Conservation (phyloP, 805 yeast genomes). For the Pachysolen tannophilus region DNA sequence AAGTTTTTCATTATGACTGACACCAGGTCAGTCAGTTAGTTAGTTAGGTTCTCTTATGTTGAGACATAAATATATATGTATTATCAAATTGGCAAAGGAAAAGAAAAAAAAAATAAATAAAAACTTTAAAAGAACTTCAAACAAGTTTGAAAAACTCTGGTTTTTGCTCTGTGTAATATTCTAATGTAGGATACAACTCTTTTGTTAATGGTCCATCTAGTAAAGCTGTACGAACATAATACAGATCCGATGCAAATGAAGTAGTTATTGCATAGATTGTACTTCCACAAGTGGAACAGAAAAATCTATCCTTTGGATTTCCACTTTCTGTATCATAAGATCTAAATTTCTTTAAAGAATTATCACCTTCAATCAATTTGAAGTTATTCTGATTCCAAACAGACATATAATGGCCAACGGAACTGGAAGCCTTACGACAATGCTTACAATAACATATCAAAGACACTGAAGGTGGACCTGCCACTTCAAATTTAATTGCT, state of each 20-base stretch:
- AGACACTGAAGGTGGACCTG: neutral
- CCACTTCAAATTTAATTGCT: neutral
- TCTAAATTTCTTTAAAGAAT: neutral
- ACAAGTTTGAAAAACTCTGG: neutral
- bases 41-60: too few species aligned
- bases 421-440: neutral
- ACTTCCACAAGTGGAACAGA: neutral
- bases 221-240: slow-evolving; percentile 1
- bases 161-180: neutral
- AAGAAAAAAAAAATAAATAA: too few species aligned
- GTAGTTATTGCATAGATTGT: slow-evolving; percentile 1
- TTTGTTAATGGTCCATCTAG: slow-evolving; percentile 3
- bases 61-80: too few species aligned
- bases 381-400: neutral
- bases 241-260: neutral
- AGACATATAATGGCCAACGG: neutral
- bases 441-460: neutral
- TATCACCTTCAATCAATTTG: neutral
- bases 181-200: neutral
- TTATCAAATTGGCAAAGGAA: too few species aligned
- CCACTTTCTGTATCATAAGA: neutral
- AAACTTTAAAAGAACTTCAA: too few species aligned
- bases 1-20: too few species aligned
- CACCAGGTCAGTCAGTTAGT: too few species aligned
- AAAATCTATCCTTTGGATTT: neutral